Percentiles rank a stretch among this genome's conserved stretches.
These are phyloP conservation scores for Podosphaera xanthii DNA, from an alignment of 2,329 filamentous ascomycete species.

Conservation along the genomic window DNA sequence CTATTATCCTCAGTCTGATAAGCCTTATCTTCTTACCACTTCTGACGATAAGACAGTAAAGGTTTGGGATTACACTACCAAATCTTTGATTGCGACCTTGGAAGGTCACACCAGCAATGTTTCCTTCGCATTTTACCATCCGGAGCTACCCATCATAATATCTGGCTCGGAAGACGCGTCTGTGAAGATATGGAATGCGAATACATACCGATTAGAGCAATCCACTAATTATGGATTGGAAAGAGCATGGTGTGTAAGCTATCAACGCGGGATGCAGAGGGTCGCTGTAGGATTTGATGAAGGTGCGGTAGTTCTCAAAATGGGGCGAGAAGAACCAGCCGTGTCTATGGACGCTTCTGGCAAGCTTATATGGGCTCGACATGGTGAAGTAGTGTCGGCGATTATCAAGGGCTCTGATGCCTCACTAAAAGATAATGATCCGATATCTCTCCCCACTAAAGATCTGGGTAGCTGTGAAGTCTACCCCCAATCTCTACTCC, in stretches of 20 bases:
- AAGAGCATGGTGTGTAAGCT: conserved; percentile 91
- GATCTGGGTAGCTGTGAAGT: conserved; percentile 92
- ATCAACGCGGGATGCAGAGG: conserved; percentile 83
- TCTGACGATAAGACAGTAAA: conserved; percentile 94
- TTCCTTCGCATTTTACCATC: conserved; percentile 94
- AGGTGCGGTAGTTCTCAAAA: conserved; percentile 90
- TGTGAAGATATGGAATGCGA: conserved; percentile 95
- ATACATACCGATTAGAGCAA: conserved; percentile 89
- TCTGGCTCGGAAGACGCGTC: conserved; percentile 95
- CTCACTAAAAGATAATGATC: conserved; percentile 66
- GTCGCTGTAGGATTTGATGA: conserved; percentile 94
- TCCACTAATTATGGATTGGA: conserved; percentile 90
- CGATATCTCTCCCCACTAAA: conserved; percentile 71
- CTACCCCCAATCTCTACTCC: conserved; percentile 80
- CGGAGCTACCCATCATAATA: conserved; percentile 87
- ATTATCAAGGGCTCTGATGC: conserved; percentile 88
- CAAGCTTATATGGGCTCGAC: conserved; percentile 87
- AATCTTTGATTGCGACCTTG: conserved; percentile 84
- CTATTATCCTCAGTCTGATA: conserved; percentile 54
- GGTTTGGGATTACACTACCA: conserved; percentile 98
- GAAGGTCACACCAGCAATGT: conserved; percentile 97
- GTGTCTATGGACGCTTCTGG: conserved; percentile 93
- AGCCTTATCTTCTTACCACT: conserved; percentile 79
- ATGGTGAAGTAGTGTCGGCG: conserved; percentile 84
- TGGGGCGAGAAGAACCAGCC: conserved; percentile 88